Evolutionary conservation across 139 green algal genomes (phyloP).

Genomic region (Chlorella sp.): DNA sequence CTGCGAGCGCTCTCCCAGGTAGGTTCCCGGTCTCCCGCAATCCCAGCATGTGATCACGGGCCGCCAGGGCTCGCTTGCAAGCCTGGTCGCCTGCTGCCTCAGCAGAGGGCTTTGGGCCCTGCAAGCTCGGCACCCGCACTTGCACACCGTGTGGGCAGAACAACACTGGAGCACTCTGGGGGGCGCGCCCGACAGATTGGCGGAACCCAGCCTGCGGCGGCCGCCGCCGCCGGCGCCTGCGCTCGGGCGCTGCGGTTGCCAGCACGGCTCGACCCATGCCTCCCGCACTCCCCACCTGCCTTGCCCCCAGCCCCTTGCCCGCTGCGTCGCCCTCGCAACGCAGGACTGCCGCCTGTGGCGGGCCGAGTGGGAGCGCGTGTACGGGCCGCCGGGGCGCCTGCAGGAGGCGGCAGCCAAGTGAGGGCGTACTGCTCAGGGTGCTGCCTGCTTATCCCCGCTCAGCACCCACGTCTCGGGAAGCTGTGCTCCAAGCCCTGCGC

Average conservation of each 20-base stretch:
- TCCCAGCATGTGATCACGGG: too few species aligned
- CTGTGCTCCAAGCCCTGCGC: background rate
- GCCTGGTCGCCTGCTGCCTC: too few species aligned
- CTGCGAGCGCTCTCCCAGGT: background rate
- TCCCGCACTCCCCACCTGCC: background rate
- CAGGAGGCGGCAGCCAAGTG: background rate
- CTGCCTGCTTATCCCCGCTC: background rate
- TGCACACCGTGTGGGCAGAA: too few species aligned
- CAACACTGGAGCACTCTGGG: background rate
- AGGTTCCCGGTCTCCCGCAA: too few species aligned
- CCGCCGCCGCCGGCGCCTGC: background rate
- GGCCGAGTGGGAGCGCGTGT: background rate
- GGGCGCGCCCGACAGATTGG: background rate
- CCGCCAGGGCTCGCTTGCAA: too few species aligned
- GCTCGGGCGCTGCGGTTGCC: background rate
- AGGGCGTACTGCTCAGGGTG: background rate
- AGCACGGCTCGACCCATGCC: background rate
- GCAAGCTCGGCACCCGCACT: too few species aligned
- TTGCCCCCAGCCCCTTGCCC: background rate
- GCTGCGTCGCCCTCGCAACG: background rate
- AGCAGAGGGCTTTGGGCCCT: too few species aligned
- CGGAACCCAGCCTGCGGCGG: background rate
- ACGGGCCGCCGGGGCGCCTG: background rate
- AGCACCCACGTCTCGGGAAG: background rate
- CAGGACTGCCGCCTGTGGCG: constrained; percentile 24